Conservation (phyloP, 2,329 filamentous ascomycete genomes). For the Paecilomyces variotii region DNA sequence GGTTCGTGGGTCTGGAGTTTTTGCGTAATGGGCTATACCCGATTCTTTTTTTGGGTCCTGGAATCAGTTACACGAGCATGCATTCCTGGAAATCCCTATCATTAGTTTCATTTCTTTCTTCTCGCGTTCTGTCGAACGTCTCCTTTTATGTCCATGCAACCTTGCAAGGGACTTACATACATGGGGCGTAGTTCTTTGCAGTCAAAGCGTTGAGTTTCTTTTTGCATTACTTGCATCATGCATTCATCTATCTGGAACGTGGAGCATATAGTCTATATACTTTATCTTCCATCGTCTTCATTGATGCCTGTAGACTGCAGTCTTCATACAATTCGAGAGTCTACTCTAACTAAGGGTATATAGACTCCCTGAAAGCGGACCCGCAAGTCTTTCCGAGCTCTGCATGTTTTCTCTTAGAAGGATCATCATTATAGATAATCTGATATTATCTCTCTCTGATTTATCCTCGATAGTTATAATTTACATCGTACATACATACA, state of each 20-base stretch:
- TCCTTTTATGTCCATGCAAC: background rate
- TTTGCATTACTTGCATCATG: background rate
- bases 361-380: background rate
- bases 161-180: background rate
- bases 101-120: background rate
- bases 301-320: background rate
- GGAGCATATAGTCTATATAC: background rate
- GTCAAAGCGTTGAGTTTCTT: background rate
- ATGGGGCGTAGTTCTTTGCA: background rate
- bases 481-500: no score
- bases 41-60: background rate
- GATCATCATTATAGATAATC: no score
- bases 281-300: background rate
- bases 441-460: no score
- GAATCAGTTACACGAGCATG: background rate
- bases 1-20: slow-evolving; percentile 5
- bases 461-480: no score
- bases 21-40: slow-evolving; percentile 1
- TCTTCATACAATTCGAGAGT: background rate
- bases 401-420: no score
- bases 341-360: background rate
- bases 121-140: background rate
- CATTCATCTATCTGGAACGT: background rate
- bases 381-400: no score
- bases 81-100: slow-evolving; percentile 4